Conservation (phyloP, 1,284 basidiomycete species). For the Leccinum pachyderme region DNA sequence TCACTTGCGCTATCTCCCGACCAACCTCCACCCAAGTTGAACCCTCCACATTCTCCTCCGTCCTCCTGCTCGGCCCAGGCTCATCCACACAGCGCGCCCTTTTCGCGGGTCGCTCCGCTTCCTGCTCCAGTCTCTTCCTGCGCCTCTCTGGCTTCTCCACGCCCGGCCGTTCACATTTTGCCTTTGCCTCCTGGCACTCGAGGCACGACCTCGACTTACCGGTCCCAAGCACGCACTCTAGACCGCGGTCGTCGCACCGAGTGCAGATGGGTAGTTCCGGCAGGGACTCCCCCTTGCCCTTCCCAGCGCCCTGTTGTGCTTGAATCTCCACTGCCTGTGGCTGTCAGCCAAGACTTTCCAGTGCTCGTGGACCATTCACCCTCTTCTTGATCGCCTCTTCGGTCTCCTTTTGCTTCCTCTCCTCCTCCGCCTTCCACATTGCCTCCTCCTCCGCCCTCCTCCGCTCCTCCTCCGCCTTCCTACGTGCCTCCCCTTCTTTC, state of each 20-base stretch:
- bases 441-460: conserved; percentile 73
- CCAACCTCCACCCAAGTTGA: not conserved
- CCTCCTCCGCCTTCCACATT: conserved; percentile 53
- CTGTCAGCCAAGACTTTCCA: not conserved
- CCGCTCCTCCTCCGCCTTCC: conserved; percentile 1
- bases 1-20: not conserved
- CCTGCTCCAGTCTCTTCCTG: not conserved
- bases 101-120: not conserved
- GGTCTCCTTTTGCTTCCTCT: not conserved
- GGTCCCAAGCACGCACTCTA: not conserved
- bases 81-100: not conserved
- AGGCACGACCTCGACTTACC: not conserved
- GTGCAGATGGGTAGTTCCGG: not conserved
- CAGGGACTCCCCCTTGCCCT: not conserved
- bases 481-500: not conserved
- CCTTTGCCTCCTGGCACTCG: not conserved
- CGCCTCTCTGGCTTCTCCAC: not conserved
- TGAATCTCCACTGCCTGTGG: not conserved
- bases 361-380: not conserved
- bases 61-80: not conserved
- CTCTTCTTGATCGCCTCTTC: not conserved
- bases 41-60: not conserved
- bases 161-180: not conserved
- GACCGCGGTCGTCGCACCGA: not conserved
- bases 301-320: not conserved